These are phyloP conservation scores for Homolaphlyctis polyrhiza DNA, from an alignment of 371 early-diverging fungal species.

Conservation along the genomic window DNA sequence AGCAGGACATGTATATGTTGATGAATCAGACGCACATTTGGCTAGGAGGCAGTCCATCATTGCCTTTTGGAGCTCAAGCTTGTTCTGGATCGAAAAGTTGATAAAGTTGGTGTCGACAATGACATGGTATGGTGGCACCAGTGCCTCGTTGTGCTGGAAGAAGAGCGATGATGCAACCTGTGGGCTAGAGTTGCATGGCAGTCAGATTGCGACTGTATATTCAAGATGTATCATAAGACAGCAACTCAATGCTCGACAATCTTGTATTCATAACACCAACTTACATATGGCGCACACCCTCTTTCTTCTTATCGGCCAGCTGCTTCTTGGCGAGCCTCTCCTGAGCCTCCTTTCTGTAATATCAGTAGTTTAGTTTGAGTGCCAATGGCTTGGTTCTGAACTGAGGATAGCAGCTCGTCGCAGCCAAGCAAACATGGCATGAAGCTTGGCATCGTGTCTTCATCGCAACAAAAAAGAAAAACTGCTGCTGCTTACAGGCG, in stretches of 20 bases:
- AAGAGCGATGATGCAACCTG: slow-evolving; percentile 95
- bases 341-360: slow-evolving; percentile 43
- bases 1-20: too few relatives aligned
- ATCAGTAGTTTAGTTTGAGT: not conserved
- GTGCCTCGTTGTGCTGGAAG: slow-evolving; percentile 93
- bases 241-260: not conserved
- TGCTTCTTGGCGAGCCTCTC: slow-evolving; percentile 72
- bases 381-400: not conserved
- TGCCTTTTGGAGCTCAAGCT: slow-evolving; percentile 92
- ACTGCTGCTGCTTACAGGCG: slow-evolving; percentile 73
- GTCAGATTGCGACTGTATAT: too few relatives aligned
- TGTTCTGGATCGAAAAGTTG: slow-evolving; percentile 99
- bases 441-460: too few relatives aligned
- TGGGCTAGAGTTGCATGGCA: slow-evolving; percentile 35
- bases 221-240: not conserved
- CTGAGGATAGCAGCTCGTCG: too few relatives aligned
- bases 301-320: slow-evolving; percentile 62
- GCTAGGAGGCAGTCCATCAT: slow-evolving; percentile 99
- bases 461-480: too few relatives aligned
- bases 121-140: slow-evolving; percentile 98
- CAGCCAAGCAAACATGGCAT: too few relatives aligned
- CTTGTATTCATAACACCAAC: slow-evolving; percentile 12
- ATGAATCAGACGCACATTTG: slow-evolving; percentile 75
- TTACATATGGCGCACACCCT: slow-evolving; percentile 76
- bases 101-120: slow-evolving; percentile 99